These are phyloP conservation scores for Adansonia grandidieri DNA, from an alignment of 441 rosid genomes.

Conservation along the genomic window DNA sequence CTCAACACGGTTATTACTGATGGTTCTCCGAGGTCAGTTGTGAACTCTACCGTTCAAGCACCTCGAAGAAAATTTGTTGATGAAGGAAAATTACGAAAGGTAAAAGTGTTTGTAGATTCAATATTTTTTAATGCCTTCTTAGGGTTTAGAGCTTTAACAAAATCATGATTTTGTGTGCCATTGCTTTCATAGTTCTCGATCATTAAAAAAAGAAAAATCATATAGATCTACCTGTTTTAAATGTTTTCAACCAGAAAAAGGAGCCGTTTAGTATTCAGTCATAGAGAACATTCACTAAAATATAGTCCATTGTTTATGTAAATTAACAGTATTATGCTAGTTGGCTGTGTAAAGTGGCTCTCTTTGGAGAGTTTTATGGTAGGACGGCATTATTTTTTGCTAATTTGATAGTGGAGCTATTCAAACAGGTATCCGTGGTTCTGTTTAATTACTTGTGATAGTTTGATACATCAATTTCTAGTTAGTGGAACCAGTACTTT, in stretches of 20 bases:
- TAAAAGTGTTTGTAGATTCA: constrained; percentile 29
- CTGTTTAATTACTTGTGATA: neutral
- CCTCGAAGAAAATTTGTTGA: constrained; percentile 97
- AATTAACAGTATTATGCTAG: constrained; percentile 5
- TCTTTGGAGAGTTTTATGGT: neutral
- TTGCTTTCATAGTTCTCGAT: neutral
- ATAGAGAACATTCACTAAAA: neutral
- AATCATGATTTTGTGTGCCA: neutral
- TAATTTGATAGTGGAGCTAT: neutral
- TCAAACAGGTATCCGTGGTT: neutral
- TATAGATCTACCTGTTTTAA: constrained; percentile 8
- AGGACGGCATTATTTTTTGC: neutral
- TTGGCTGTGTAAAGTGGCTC: neutral
- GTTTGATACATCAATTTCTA: constrained; percentile 12
- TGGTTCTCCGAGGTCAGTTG: constrained; percentile 67
- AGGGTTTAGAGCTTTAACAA: constrained; percentile 9
- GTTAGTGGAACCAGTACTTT: constrained; percentile 10
- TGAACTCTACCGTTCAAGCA: constrained; percentile 82
- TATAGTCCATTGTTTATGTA: neutral
- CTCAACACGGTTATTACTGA: constrained; percentile 52
- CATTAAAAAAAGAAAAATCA: neutral
- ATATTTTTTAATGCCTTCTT: constrained; percentile 1
- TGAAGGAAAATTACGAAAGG: constrained; percentile 98
- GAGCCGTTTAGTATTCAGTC: neutral
- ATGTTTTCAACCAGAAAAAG: neutral